phyloP scores from a whole-genome alignment of 2,329 filamentous ascomycete species.

The Septoria petroselini region DNA sequence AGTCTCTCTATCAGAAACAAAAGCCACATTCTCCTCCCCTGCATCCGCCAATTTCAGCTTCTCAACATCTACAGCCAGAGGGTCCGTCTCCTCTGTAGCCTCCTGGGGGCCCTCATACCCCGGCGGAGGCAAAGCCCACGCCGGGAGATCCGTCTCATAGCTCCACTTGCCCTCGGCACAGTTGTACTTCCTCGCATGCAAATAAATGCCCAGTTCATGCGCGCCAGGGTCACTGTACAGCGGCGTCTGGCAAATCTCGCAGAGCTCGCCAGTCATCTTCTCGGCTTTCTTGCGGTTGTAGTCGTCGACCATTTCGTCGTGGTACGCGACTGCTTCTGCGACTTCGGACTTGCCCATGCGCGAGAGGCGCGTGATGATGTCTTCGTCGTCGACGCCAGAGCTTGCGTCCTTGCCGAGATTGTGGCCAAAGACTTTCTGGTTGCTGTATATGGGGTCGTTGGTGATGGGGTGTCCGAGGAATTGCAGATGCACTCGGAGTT shows the following conservation, averaged over 20 bases:
- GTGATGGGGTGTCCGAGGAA: conserved; percentile 92
- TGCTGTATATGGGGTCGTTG: conserved; percentile 97
- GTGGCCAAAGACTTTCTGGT: conserved; percentile 84
- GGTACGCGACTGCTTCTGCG: conserved; percentile 85
- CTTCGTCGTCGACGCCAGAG: conserved; percentile 73
- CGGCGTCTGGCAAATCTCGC: conserved; percentile 77
- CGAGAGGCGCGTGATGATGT: conserved; percentile 79
- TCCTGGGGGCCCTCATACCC: conserved; percentile 69
- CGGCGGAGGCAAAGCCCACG: conserved; percentile 79
- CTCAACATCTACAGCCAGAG: conserved; percentile 44
- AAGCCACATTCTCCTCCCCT: neutral
- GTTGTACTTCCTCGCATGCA: conserved; percentile 88
- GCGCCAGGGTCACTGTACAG: conserved; percentile 88
- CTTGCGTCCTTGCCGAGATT: conserved; percentile 68
- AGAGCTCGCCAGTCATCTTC: conserved; percentile 83
- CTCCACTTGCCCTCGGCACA: conserved; percentile 80
- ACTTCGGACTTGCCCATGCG: conserved; percentile 94
- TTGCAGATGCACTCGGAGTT: conserved; percentile 90
- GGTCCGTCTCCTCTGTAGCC: conserved; percentile 53
- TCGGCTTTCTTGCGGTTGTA: conserved; percentile 91
- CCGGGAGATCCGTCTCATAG: conserved; percentile 78
- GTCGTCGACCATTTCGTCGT: conserved; percentile 86
- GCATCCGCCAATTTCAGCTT: conserved; percentile 34
- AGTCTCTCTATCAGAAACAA: no score
- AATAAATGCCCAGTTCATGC: conserved; percentile 88